Base-by-base conservation (phyloP, 2,329 filamentous ascomycete species). In the Beauveria scarabaeidicola region DNA sequence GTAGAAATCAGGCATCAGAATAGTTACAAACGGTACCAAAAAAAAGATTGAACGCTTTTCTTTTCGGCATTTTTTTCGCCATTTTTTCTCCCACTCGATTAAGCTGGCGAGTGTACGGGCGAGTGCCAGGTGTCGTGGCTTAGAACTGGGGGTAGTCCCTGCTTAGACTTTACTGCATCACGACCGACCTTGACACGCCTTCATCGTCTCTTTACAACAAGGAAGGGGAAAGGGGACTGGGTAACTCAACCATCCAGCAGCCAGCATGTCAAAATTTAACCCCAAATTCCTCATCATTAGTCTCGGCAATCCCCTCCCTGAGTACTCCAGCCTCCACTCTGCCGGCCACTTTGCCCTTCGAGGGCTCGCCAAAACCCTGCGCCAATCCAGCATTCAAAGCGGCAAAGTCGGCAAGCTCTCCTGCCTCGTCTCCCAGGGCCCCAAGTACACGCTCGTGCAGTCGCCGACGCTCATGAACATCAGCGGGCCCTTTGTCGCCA, bases 391-490 rank as follows among this genome's bases (percentile, higher is more conserved):
- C 0, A 85, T 88, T 67, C 69, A 68, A 23, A 75, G 70, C 64
- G 71, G 67, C 57, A 74, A 55, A 69, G 76, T 68, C 77, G 81
- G 81, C 57, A 77, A 81, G 38, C 78, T 84, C 53, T 70, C 79
- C 3, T 81, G 81, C 56, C 64, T 78, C 29, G 75, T 78, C 52
- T 81, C 77, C 3, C 64, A 74, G 54, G 79, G 77, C 3, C 63
- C 71, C 3, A 82, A 80, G 41, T 85, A 83, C 69, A 88, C 83
- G 2, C 78, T 95, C 17, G 85, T 90, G 73, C 87, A 94, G 70
- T 91, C 86, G 36, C 84, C 87, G 0, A 84, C 83, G 0, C 74
- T 87, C 38, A 97, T 99, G 94, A 99, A 97, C 70, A 76, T 88
- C 5, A 90, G 86, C 1, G 94, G 94, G 0, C 78, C 80, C 0